phyloP scores from a whole-genome alignment of 208 protist species.

The Tritrichomonas musculus region DNA sequence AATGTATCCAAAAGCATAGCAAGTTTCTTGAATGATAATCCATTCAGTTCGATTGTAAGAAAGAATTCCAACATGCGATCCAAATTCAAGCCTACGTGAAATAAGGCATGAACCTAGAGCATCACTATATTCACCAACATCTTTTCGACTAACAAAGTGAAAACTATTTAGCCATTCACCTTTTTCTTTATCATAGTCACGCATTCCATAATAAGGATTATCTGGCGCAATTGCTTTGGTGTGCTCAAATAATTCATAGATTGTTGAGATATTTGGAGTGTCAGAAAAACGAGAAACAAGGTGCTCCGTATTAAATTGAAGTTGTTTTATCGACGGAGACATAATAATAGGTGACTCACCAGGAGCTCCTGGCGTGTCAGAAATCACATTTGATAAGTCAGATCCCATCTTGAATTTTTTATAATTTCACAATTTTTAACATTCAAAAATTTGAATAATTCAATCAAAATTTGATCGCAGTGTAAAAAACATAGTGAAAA shows the following conservation, averaged over 20 bases:
- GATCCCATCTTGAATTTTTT: neutral
- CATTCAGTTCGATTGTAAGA: constrained; percentile 34
- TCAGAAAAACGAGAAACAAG: neutral
- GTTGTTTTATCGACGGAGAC: neutral
- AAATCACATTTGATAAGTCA: neutral
- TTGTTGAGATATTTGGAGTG: neutral
- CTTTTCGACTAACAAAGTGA: neutral
- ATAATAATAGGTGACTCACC: neutral
- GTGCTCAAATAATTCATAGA: neutral
- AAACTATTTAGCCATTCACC: neutral
- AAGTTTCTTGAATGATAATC: neutral
- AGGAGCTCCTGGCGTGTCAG: neutral
- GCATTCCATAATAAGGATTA: neutral
- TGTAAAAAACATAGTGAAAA: too few relatives aligned
- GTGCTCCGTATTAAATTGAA: neutral
- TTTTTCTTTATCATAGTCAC: neutral
- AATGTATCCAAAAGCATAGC: constrained; percentile 31
- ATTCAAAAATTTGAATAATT: too few relatives aligned
- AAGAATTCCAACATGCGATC: constrained; percentile 33
- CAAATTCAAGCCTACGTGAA: neutral
- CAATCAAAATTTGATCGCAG: too few relatives aligned
- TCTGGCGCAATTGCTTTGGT: neutral
- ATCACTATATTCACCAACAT: neutral
- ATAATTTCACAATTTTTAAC: too few relatives aligned
- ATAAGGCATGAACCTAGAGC: neutral